Evolutionary conservation across 352 stramenopile genomes (phyloP), one percentile per base, ranked within the genome.

Genomic region (Pythium chondricola): DNA sequence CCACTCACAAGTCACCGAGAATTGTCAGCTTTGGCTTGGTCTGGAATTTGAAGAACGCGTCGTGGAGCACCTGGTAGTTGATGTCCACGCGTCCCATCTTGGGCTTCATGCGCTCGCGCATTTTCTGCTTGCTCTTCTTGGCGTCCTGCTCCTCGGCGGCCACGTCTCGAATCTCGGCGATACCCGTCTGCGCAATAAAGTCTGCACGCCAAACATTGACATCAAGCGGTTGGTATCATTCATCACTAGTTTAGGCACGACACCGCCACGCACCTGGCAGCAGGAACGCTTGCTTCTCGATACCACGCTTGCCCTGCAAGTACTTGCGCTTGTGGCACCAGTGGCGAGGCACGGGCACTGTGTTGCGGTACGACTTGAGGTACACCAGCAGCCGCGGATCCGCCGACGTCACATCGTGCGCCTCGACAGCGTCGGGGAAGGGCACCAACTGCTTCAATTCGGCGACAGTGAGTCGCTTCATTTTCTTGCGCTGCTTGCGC

Each of bases 311-410:
- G 29, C 94, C 95, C 69, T 98, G 95, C 26, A 99, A 66, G 68
- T 99, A 99, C 64, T 99, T 98, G 31, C 96, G 90, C 57, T 98
- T 99, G 49, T 98, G 86, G 62, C 92, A 95, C 96, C 97, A 99
- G 65, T 99, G 97, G 32, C 80, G 72, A 11, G 97, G 96, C 17
- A 99, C 95, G 2, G 93, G 85, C 10, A 99, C 96, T 10, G 96
- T 98, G 47, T 98, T 98, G 25, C 87, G 77, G 51, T 96, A 93
- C 33, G 86, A 85, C 58, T 99, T 99, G 1, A 99, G 69, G 52
- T 93, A 93, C 47, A 98, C 85, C 17, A 99, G 67, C 51, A 99
- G 88, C 9, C 90, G 74, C 18, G 96, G 95, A 68, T 99, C 95
- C 3, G 83, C 69, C 5, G 96, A 92, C 25, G 95, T 98, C 30